Base-by-base conservation (phyloP, 2,329 filamentous ascomycete species). In the Pyrenophora teres region DNA sequence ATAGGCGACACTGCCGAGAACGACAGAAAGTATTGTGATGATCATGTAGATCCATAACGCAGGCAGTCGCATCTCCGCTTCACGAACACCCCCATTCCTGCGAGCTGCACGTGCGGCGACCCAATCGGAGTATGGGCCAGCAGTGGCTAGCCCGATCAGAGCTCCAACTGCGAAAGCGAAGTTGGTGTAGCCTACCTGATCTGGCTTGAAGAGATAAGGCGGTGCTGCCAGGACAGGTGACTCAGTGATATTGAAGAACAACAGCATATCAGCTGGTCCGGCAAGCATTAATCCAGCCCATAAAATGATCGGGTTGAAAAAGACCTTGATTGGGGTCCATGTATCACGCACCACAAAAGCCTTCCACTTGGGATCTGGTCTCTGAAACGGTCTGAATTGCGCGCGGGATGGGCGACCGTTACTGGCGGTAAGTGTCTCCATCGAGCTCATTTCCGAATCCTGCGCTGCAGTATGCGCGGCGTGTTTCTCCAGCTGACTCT, bases 61-160 rank as follows among this genome's bases (percentile, higher is more conserved):
- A 0, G 78, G 77, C 42, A 85, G 62, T 19, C 82, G 74, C 81
- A 85, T 84, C 60, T 85, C 82, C 0, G 82, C 78, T 67, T 85
- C 83, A 42, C 83, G 74, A 40, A 85, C 77, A 1, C 82, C 82
- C 0, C 74, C 65, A 54, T 85, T 85, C 58, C 75, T 76, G 42
- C 70, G 74, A 6, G 83, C 85, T 1, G 78, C 76, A 13, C 76
- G 70, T 41, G 80, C 81, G n/a, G 79, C 78, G 25, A 85, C 72
- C 80, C 80, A 84, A 61, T 85, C 83, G 8, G 77, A 80, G 12
- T 83, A 72, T 0, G 80, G 80, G 0, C 83, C 83, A 6, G 81
- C 81, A 1, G 81, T 83, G 0, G 74, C 69, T 5, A 85, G 70
- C 2, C 83, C 83, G 37, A 85, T 77, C 6, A 82, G 59, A 0